Evolutionary conservation across 306 rosid genomes (phyloP), one percentile per base, ranked within the genome.

Genomic region (Chamaecrista fasciculata): DNA sequence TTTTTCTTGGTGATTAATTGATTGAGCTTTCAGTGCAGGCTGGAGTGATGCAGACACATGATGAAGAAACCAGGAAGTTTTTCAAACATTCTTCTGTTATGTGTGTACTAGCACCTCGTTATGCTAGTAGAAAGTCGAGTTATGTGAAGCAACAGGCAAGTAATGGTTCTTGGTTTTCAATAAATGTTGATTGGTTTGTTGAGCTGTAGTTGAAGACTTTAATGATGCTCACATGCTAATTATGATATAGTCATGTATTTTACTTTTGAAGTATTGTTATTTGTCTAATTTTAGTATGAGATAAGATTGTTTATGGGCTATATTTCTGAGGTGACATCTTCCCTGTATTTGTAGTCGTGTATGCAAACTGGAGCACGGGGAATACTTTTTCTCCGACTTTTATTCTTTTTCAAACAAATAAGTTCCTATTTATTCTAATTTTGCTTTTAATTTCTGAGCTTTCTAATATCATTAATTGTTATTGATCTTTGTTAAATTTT

Each of bases 31-130:
- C 52, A 72, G 55, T 85, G 88, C 88, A 91, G 96, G 28, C 46
- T 16, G 99, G 99, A 70, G 76, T 91, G 62, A 94, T 91, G 99
- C 73, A 29, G 76, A 94, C 99, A 3, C 99, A 88, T 71, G 99
- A 94, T 62, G 97, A 94, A 71, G 97, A 94, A 72, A 91, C 96
- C 10, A 70, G 25, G 71, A 88, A 78, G 63, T 90, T 94, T 82
- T 94, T 94, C 80, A 94, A 86, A 75, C 92, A 88, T 84, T 94
- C 99, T 11, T 94, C 97, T 48, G 95, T 94, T 14, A 91, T 53
- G 63, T 94, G 96, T 78, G 92, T 91, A 76, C 74, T 94, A 47
- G 79, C 92, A 15, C 89, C 99, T 74, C 89, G 99, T 48, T 85
- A 91, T 37, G 86, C 86, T 19, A 94, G 99, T 79, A 80, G 83